Evolutionary conservation across 1,284 basidiomycete species (phyloP).

Genomic region (Termitomyces sp.): DNA sequence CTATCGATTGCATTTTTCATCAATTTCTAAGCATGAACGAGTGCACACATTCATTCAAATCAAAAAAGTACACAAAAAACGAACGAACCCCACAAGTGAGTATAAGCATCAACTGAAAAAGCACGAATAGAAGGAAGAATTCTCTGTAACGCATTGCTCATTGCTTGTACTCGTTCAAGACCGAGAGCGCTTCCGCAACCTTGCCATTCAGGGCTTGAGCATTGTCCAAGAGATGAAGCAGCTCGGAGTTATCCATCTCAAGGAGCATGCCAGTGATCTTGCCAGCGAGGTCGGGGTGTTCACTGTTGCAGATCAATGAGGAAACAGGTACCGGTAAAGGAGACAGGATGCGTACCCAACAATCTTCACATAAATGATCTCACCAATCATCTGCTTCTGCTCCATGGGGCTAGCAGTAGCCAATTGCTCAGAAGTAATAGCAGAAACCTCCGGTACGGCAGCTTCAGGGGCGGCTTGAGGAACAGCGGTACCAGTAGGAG

Average conservation of each 20-base stretch:
- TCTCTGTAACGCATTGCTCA: conserved; percentile 30
- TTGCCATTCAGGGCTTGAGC: conserved; percentile 80
- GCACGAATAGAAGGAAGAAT: conserved; percentile 3
- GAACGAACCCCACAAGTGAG: conserved; percentile 43
- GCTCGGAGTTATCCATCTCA: conserved; percentile 94
- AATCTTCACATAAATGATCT: conserved; percentile 89
- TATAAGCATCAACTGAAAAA: conserved; percentile 13
- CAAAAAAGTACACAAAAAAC: conserved; percentile 46
- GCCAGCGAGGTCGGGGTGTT: conserved; percentile 85
- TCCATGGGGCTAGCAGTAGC: conserved; percentile 77
- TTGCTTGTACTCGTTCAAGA: conserved; percentile 74
- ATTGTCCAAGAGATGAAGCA: conserved; percentile 81
- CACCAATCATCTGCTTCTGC: conserved; percentile 96
- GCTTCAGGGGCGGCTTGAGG: conserved; percentile 28
- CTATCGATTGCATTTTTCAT: conserved; percentile 16
- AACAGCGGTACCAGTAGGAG: conserved; percentile 30
- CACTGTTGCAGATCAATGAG: conserved; percentile 31
- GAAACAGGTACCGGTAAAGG: conserved; percentile 10
- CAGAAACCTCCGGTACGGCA: conserved; percentile 38
- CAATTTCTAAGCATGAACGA: conserved; percentile 27
- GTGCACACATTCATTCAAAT: conserved; percentile 41
- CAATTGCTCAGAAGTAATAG: conserved; percentile 53
- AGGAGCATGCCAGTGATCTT: conserved; percentile 98
- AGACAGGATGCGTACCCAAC: conserved; percentile 50
- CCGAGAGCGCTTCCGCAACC: conserved; percentile 82